Evolutionary conservation across 176 grass and related monocot species (phyloP), one percentile per base, ranked within the genome.

Genomic region (Avena sativa): DNA sequence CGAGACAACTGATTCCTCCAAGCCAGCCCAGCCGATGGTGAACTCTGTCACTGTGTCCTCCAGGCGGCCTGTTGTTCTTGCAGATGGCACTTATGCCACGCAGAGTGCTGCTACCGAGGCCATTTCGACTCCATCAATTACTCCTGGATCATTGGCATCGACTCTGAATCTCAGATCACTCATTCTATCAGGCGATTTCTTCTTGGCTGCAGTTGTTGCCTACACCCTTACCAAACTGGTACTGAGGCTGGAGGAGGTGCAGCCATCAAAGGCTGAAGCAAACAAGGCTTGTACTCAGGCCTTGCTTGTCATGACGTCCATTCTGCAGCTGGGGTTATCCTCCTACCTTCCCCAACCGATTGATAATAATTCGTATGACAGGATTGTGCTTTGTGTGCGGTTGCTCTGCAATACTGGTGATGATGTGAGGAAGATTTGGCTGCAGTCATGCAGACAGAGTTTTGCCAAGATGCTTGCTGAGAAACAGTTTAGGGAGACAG

Each of bases 401-500:
- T 44, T 91, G 59, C 93, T 93, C 68, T 95, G 91, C 86, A 91
- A 91, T 38, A 91, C 87, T 52, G 89, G 91, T 64, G 87, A 93
- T 82, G 91, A 93, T 65, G 80, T 91, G 53, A 87, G 89, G 70
- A 95, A 93, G 55, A 56, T 93, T 46, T 95, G 91, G 93, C 49
- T 95, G 83, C 71, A 91, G 85, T 87, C 91, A 43, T 95, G 93
- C 71, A 76, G 89, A 12, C 80, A 89, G 57, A 95, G 91, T 63
- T 95, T 95, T 87, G 71, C 81, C 44, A 91, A 87, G 11, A 93
- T 95, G 93, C 93, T 95, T 86, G 93, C 91, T 78, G 91, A 95
- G 83, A 95, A 93, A 86, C 93, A 93, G 40, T 95, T 91, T 46
- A 87, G 89, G 87, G 93, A 93, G 89, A 48, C 46, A 48, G 46